Evolutionary conservation across 148 eudicot species (phyloP).

Genomic region (Nepenthes mirabilis): DNA sequence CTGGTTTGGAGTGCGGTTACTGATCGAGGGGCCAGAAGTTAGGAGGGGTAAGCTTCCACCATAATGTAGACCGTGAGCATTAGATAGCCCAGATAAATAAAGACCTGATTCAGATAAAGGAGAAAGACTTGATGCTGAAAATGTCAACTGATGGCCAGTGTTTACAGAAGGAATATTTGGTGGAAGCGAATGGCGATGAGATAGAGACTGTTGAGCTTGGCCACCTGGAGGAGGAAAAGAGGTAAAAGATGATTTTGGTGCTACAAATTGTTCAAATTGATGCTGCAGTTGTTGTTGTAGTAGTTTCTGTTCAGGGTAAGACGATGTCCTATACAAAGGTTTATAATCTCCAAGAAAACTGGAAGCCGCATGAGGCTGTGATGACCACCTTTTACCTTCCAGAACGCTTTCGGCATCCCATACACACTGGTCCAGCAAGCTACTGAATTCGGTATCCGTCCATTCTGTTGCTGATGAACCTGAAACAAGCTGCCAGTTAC

Average conservation of each 20-base stretch:
- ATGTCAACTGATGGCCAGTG: slow-evolving; percentile 31
- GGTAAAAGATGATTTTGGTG: slow-evolving; percentile 41
- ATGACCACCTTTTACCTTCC: slow-evolving; percentile 60
- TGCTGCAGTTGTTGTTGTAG: slow-evolving; percentile 26
- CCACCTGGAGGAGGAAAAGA: slow-evolving; percentile 44
- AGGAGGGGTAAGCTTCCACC: slow-evolving; percentile 25
- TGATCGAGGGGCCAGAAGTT: slow-evolving; percentile 28
- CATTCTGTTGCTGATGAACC: slow-evolving; percentile 70
- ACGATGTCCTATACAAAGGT: slow-evolving; percentile 31
- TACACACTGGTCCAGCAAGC: slow-evolving; percentile 38
- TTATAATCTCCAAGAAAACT: slow-evolving; percentile 26
- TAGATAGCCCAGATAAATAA: slow-evolving; percentile 31
- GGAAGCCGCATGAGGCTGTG: slow-evolving; percentile 47
- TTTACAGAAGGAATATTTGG: slow-evolving; percentile 27
- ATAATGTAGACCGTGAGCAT: slow-evolving; percentile 23
- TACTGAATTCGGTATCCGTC: slow-evolving; percentile 14
- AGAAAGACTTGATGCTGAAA: slow-evolving; percentile 23
- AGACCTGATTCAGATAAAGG: slow-evolving; percentile 29
- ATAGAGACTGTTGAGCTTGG: slow-evolving; percentile 26
- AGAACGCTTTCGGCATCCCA: slow-evolving; percentile 35
- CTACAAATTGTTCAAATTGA: slow-evolving; percentile 41
- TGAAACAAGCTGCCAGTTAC: slow-evolving; percentile 12
- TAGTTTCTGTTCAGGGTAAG: slow-evolving; percentile 12
- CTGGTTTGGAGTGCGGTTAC: slow-evolving; percentile 29
- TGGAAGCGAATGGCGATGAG: slow-evolving; percentile 25